These are phyloP conservation scores for Lithospermum erythrorhizon DNA, from an alignment of 257 asterid species.

Conservation along the genomic window DNA sequence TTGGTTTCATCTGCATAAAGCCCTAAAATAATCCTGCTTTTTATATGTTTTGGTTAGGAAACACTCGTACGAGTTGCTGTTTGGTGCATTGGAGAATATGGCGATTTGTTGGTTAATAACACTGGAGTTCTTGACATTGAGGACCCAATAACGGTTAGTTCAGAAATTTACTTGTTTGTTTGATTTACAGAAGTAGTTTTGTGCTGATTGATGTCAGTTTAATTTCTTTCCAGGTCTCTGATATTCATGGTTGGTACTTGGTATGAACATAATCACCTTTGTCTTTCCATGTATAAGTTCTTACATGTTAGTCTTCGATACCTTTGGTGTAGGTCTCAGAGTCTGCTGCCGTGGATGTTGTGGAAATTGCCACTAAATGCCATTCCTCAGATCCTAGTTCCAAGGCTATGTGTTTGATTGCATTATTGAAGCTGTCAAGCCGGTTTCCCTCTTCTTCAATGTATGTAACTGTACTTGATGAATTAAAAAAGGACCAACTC, in stretches of 20 bases:
- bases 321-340: conserved; percentile 72
- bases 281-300: neutral
- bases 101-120: conserved; percentile 71
- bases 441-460: conserved; percentile 76
- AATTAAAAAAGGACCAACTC: conserved; percentile 2
- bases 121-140: conserved; percentile 66
- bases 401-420: conserved; percentile 80
- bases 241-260: neutral
- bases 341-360: conserved; percentile 80
- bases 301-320: conserved; percentile 9
- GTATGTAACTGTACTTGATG: conserved; percentile 39
- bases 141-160: conserved; percentile 77
- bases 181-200: neutral
- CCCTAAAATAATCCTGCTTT: conserved; percentile 7
- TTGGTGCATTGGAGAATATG: conserved; percentile 99
- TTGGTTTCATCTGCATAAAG: conserved; percentile 3
- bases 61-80: conserved; percentile 89
- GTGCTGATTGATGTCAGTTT: neutral
- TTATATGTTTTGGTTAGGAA: conserved; percentile 43
- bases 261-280: neutral
- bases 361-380: conserved; percentile 54
- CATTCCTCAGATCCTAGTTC: conserved; percentile 68
- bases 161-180: conserved; percentile 9
- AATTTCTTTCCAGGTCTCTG: neutral
- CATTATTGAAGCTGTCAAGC: conserved; percentile 85